Evolutionary conservation across 805 yeast genomes (phyloP), one percentile per base, ranked within the genome.

Genomic region (Candida tammaniensis): DNA sequence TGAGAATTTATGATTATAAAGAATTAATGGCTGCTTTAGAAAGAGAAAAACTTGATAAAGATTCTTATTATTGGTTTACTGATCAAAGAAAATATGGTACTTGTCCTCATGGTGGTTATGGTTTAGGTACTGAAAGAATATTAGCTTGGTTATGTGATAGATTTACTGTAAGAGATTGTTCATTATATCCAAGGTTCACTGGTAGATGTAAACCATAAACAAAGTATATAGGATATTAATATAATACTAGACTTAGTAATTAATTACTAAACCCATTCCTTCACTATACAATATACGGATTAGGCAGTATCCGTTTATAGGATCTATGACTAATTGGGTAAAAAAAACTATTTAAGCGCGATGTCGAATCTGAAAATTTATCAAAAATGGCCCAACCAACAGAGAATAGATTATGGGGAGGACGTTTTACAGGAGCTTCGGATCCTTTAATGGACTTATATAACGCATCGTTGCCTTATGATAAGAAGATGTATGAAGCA

Each of bases 21-120:
- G 98, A 91, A 64, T 74, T 93, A 51, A 59, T 84, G 51, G 95
- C 79, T 30, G 97, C 96, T 33, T 84, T 91, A 75, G 81, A 82
- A 68, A 86, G 97, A 68, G 99, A 93, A 70, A 80, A 81, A 38
- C 86, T 93, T 54, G 81, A 80, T 58, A 74, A 86, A 36, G 78
- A 70, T 15, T 72, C 91, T 21, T 93, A 93, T 77, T 89, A 91
- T 74, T 93, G 97, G 97, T 94, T 86, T 68, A 78, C 78, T 39
- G 98, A 93, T 59, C 91, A 84, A 69, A 81, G 98, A 68, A 82
- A 84, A 67, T 93, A 93, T 68, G 99, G 99, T 62, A 83, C 97
- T 9, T 85, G 86, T 67, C 97, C 97, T 25, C 98, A 93, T 59
- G 99, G 99, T 63, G 99, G 99, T 49, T 93, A 93, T 69, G 99